A percentile compares a stretch with the other conserved stretches of the same genome.
Conservation (phyloP, 345 rosid species). For the Schrenkiella parvula region DNA sequence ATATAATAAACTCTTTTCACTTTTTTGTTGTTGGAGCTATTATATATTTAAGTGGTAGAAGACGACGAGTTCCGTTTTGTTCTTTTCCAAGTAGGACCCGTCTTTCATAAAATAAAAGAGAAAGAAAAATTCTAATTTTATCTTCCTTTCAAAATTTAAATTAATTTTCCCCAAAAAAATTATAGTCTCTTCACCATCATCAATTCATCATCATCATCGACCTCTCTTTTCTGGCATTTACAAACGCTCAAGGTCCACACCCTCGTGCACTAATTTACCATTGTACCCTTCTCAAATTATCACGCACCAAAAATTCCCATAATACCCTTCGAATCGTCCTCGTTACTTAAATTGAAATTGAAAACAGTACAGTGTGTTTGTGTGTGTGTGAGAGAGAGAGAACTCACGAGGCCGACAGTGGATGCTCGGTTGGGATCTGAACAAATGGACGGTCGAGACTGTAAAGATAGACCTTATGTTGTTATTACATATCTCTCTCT, state of each 20-base stretch:
- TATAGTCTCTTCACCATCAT: not conserved
- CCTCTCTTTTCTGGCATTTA: conserved; percentile 21
- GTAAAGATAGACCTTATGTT: not conserved
- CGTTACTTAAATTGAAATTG: not conserved
- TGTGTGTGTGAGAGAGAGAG: not conserved
- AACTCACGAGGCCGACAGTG: conserved; percentile 32
- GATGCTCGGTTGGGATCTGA: not conserved
- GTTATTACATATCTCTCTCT: not conserved
- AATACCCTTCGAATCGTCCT: conserved; percentile 2
- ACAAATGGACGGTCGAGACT: conserved; percentile 22
- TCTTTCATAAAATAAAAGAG: no score
- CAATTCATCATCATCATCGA: not conserved
- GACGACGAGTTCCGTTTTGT: conserved; percentile 32
- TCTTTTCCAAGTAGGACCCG: conserved; percentile 12
- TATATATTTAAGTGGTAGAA: conserved; percentile 25
- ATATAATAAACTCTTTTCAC: not conserved
- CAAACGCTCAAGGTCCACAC: conserved; percentile 20
- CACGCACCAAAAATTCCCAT: not conserved
- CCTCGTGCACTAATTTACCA: not conserved
- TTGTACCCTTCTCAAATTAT: not conserved
- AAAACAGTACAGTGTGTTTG: conserved; percentile 17
- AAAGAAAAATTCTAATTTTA: not conserved
- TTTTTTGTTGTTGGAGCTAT: conserved; percentile 21
- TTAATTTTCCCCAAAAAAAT: not conserved
- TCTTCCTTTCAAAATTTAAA: not conserved